These are phyloP conservation scores for Rhodomyrtus tomentosa DNA, from an alignment of 345 rosid genomes.

Conservation along the genomic window DNA sequence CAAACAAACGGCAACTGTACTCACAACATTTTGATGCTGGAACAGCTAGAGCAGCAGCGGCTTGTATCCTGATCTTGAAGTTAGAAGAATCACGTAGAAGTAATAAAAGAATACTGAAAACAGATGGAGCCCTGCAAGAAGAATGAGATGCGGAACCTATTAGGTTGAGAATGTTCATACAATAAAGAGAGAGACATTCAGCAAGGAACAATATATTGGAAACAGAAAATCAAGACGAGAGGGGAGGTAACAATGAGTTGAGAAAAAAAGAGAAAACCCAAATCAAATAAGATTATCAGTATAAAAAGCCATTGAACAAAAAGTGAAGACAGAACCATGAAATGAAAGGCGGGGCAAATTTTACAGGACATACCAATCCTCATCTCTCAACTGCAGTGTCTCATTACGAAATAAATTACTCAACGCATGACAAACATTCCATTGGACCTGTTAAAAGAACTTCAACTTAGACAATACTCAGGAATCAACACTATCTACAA, in stretches of 20 bases:
- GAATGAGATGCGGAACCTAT: not conserved
- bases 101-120: slow-evolving; percentile 69
- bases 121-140: slow-evolving; percentile 69
- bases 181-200: not conserved
- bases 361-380: slow-evolving; percentile 59
- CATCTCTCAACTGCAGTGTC: slow-evolving; percentile 60
- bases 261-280: not conserved
- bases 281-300: not conserved
- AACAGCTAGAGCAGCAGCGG: slow-evolving; percentile 90
- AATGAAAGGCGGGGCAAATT: slow-evolving; percentile 4
- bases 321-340: not conserved
- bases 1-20: slow-evolving; percentile 5
- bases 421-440: slow-evolving; percentile 94
- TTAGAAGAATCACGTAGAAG: slow-evolving; percentile 87
- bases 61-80: slow-evolving; percentile 93
- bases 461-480: not conserved
- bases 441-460: slow-evolving; percentile 64
- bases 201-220: not conserved
- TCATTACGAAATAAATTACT: slow-evolving; percentile 77
- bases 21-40: slow-evolving; percentile 57
- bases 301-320: not conserved
- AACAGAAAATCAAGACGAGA: not conserved
- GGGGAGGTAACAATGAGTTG: not conserved
- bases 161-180: not conserved
- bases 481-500: not conserved